These are phyloP conservation scores for Trichosporon inkin DNA, from an alignment of 1,284 basidiomycete species.

Conservation along the genomic window DNA sequence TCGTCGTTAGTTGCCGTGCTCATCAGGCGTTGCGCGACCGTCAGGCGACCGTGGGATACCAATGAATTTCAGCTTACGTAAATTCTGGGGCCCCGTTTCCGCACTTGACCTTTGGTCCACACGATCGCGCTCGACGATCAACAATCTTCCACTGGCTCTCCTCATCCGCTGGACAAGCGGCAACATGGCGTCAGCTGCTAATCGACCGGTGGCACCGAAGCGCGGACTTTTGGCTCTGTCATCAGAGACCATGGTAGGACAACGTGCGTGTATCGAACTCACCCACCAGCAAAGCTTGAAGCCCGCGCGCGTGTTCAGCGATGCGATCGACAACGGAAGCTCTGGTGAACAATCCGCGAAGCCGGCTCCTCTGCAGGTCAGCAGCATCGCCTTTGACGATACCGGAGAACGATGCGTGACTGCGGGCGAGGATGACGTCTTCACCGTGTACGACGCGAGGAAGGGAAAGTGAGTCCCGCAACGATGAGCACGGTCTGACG, in stretches of 20 bases:
- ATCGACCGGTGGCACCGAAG: neutral
- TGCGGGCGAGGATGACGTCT: constrained; percentile 87
- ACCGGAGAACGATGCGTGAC: constrained; percentile 79
- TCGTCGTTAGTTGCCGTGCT: neutral
- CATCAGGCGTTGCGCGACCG: no score
- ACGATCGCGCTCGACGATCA: neutral
- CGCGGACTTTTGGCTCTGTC: neutral
- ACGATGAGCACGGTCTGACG: constrained; percentile 25
- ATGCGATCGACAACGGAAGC: constrained; percentile 59
- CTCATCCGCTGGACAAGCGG: neutral
- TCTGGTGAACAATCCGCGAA: constrained; percentile 20
- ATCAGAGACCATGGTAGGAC: neutral
- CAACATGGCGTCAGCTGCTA: neutral
- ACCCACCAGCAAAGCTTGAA: constrained; percentile 17
- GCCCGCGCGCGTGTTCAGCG: constrained; percentile 82
- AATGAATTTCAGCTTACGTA: neutral
- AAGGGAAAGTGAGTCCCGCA: constrained; percentile 78
- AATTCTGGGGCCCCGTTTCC: neutral
- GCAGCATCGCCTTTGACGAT: constrained; percentile 86
- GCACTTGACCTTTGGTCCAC: neutral
- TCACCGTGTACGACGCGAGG: constrained; percentile 81
- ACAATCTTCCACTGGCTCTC: neutral
- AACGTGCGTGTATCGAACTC: neutral
- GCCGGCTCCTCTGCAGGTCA: constrained; percentile 57
- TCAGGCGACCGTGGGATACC: neutral